These are phyloP conservation scores for Saccharomycopsis lassenensis DNA, from an alignment of 805 yeast genomes.

Conservation along the genomic window DNA sequence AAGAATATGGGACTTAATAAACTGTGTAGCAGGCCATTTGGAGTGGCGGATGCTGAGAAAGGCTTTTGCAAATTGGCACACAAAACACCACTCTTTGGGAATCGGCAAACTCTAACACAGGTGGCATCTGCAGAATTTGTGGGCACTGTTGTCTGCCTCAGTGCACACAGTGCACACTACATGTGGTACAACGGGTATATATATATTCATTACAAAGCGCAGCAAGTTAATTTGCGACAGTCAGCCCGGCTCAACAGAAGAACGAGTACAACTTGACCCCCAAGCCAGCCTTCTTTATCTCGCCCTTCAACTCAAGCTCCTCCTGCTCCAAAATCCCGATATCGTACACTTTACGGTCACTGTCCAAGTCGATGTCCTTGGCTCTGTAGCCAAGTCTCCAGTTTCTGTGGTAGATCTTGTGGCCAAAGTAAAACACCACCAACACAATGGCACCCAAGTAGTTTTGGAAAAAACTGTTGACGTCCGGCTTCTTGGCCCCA, in stretches of 20 bases:
- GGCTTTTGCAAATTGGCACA: too few species aligned
- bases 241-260: slow-evolving; percentile 18
- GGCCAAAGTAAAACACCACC: slow-evolving; percentile 35
- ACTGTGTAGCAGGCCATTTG: too few species aligned
- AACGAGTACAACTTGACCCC: slow-evolving; percentile 9
- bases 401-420: slow-evolving; percentile 36
- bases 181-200: too few species aligned
- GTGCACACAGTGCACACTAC: too few species aligned
- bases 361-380: slow-evolving; percentile 33
- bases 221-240: too few species aligned
- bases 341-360: slow-evolving; percentile 36
- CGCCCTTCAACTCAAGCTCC: slow-evolving; percentile 43
- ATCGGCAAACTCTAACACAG: too few species aligned
- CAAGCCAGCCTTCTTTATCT: slow-evolving; percentile 20
- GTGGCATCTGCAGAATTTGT: too few species aligned
- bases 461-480: slow-evolving; percentile 38
- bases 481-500: slow-evolving; percentile 26
- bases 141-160: too few species aligned
- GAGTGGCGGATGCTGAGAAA: too few species aligned
- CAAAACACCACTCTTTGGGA: too few species aligned
- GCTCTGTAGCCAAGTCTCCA: slow-evolving; percentile 27
- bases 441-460: slow-evolving; percentile 40
- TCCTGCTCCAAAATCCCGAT: slow-evolving; percentile 17
- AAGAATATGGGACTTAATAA: too few species aligned
- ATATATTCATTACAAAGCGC: too few species aligned